Evolutionary conservation across 352 stramenopile species (phyloP), one percentile per base, ranked within the genome.

Genomic region (Globisporangium cederbergense): DNA sequence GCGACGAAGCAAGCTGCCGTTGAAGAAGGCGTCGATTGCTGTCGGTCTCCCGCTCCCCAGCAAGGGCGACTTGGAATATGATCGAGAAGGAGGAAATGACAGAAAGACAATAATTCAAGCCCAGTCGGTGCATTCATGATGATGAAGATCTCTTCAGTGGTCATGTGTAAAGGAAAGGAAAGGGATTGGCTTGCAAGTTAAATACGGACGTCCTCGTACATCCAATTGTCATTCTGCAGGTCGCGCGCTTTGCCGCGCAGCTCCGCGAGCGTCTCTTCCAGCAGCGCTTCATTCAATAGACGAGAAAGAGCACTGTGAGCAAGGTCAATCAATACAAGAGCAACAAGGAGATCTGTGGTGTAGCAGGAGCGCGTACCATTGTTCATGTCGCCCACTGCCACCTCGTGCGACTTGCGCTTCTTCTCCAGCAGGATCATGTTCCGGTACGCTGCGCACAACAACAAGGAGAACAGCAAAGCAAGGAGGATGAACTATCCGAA

Each of bases 151-250:
- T 40, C 18, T 4, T 20, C 2, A 18, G 14, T 54, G 43, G 13
- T 28, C 25, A 28, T 28, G 25, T 28, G 25, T 28, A 28, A 28
- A 28, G 25, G 25, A 28, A 28, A 28, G 25, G 25, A 28, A 28
- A 28, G 25, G 25, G 25, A 28, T 28, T 28, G 25, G 25, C 25
- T 53, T 30, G 34, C 7, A 40, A 9, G 20, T 76, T 69, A 89
- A 47, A 89, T 71, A 49, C 78, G 70, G 18, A 86, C 72, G 46
- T 90, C 79, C 45, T 90, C 72, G 60, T 88, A 90, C 74, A 89
- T 88, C 83, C 83, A 92, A 61, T 82, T 79, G 75, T 92, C 79
- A 28, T 87, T 72, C 61, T 90, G 77, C 46, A 92, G 71, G 46
- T 81, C 68, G 36, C 73, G 66, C 11, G 79, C 78, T 46, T 88